Evolutionary conservation across 2,329 filamentous ascomycete genomes (phyloP).

Genomic region (Zalaria sp.): DNA sequence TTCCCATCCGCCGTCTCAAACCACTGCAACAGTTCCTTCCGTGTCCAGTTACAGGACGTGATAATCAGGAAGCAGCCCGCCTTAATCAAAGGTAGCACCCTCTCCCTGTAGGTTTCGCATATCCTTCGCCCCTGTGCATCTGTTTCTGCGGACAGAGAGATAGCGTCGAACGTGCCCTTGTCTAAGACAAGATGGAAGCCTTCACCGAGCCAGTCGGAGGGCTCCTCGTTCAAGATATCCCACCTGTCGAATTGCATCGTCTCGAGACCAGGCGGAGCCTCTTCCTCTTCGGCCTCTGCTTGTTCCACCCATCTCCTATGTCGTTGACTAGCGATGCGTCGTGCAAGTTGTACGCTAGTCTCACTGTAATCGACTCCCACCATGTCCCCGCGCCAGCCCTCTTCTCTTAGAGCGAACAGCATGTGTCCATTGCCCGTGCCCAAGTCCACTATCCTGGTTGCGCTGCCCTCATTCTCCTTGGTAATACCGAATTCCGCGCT

Average conservation of each 20-base stretch:
- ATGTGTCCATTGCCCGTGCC: constrained; percentile 91
- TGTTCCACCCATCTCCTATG: constrained; percentile 15
- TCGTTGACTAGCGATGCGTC: constrained; percentile 34
- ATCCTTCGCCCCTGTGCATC: constrained; percentile 41
- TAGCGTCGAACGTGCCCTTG: constrained; percentile 95
- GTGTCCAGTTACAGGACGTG: constrained; percentile 98
- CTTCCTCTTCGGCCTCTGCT: constrained; percentile 8
- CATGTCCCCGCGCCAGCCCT: constrained; percentile 53
- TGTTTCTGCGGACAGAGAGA: constrained; percentile 56
- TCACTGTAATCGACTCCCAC: constrained; percentile 81
- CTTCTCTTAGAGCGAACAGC: constrained; percentile 63
- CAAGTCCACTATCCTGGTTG: constrained; percentile 57
- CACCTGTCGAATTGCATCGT: constrained; percentile 36
- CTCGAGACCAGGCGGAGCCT: constrained; percentile 1
- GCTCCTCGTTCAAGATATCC: constrained; percentile 32
- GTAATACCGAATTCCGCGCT: constrained; percentile 17
- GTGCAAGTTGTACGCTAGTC: constrained; percentile 60
- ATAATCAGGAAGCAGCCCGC: constrained; percentile 63
- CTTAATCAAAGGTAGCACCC: constrained; percentile 55
- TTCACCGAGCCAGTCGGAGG: constrained; percentile 41
- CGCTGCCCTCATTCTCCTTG: constrained; percentile 23
- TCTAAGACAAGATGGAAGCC: constrained; percentile 91
- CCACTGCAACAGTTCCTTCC: constrained; percentile 69
- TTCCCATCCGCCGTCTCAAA: constrained; percentile 41
- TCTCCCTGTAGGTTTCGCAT: constrained; percentile 60